A percentile compares a stretch with the other conserved stretches of the same genome.
Conservation (phyloP, 495 filamentous ascomycete species). For the Neurospora sp. region DNA sequence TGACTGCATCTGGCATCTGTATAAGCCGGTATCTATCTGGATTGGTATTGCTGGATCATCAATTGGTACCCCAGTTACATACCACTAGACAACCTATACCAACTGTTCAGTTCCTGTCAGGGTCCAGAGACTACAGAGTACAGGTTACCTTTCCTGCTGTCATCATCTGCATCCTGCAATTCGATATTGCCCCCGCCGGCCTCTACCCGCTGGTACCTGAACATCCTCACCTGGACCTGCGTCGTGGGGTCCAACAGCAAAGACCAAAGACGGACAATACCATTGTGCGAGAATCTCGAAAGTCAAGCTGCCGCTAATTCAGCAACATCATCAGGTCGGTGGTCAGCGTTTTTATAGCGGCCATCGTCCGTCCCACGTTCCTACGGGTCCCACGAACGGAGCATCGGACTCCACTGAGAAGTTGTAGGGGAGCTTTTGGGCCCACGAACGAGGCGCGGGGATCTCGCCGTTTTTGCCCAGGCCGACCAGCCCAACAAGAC, state of each 20-base stretch:
- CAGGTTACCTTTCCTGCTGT: not conserved
- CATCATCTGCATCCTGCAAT: not conserved
- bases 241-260: not conserved
- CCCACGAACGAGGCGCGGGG: not conserved
- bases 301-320: constrained; percentile 18
- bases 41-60: constrained; percentile 1
- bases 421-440: not conserved
- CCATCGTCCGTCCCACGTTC: not conserved
- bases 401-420: not conserved
- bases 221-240: not conserved
- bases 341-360: not conserved
- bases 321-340: not conserved
- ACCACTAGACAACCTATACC: not conserved
- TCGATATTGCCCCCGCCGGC: not conserved
- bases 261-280: not conserved
- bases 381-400: not conserved
- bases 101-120: not conserved
- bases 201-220: constrained; percentile 8
- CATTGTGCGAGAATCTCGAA: not conserved
- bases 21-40: constrained; percentile 11
- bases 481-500: not conserved
- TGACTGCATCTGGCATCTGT: constrained; percentile 18
- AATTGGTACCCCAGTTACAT: not conserved
- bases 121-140: not conserved
- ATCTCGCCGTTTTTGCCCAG: not conserved